Evolutionary conservation across 1,284 basidiomycete genomes (phyloP), one percentile per base, ranked within the genome.

Genomic region (Cutaneotrichosporon dermatis): DNA sequence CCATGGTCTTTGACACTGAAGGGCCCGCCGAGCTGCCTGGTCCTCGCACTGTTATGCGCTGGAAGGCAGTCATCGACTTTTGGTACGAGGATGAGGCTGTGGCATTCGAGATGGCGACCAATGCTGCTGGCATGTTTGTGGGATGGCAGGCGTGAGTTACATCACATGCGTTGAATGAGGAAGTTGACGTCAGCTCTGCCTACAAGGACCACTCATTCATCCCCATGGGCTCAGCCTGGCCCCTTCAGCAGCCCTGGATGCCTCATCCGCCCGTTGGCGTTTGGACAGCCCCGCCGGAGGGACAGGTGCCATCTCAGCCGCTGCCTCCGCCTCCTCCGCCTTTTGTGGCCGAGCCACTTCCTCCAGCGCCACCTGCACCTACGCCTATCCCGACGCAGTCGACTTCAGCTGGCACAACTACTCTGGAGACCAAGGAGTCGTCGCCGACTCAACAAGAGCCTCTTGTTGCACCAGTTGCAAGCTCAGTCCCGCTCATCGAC

Each of bases 51-150:
- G 52, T 55, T 33, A 52, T 57, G 1, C 52, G n/a, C 84, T 88
- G 65, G 86, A 86, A 43, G 81, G 85, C 61, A 84, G 88, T 70
- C 86, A 83, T 92, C 54, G 89, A 92, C 74, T 93, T 90, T 74
- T 93, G 89, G 89, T 84, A 86, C 65, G 90, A 92, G 75, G 88
- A 90, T 48, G 90, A 93, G 72, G 90, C 89, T 4, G 82, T 83
- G 15, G 77, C 81, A 16, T 89, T 89, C 2, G 89, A 92, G 70
- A 84, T 85, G 51, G 85, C 66, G 1, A 72, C 70, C 43, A 68
- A 62, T 4, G 55, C 62, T 15, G 50, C 45, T 0, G 62, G 63
- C 25, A 39, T 59, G 12, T 48, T 76, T 16, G 65, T 66, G 33
- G 73, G 72, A 11, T 73, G 69, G 70, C 65, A 71, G 57, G 58